phyloP scores from a whole-genome alignment of 257 asterid species.

The Lantana camara region DNA sequence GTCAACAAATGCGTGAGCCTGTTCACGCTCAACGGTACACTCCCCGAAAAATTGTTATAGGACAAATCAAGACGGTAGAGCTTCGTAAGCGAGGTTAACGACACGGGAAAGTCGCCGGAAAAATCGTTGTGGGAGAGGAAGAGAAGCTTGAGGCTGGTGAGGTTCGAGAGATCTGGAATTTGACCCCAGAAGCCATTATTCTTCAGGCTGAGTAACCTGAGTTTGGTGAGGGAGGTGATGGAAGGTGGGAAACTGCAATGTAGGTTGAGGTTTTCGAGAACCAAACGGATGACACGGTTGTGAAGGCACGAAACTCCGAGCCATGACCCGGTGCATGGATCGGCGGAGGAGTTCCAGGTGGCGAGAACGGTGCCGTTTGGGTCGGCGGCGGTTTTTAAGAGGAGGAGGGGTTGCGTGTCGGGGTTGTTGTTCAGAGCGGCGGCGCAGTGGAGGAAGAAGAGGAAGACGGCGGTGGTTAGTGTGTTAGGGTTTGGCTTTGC shows the following conservation, averaged over 20 bases:
- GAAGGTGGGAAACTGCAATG: conserved; percentile 33
- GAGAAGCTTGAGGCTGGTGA: conserved; percentile 44
- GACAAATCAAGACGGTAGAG: conserved; percentile 67
- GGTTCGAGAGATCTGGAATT: conserved; percentile 54
- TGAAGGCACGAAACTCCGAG: conserved; percentile 53
- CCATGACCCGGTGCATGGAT: conserved; percentile 53
- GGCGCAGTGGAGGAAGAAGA: conserved; percentile 25
- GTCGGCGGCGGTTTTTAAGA: conserved; percentile 52
- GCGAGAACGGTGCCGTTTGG: conserved; percentile 34
- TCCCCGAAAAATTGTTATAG: conserved; percentile 49
- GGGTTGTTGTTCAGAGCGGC: conserved; percentile 43
- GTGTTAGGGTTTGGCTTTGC: neutral
- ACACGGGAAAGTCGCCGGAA: conserved; percentile 49
- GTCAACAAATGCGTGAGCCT: conserved; percentile 60
- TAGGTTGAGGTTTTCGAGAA: conserved; percentile 50
- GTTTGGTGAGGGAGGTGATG: conserved; percentile 40
- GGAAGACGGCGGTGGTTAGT: conserved; percentile 9
- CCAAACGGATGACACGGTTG: conserved; percentile 53
- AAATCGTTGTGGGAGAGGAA: conserved; percentile 51
- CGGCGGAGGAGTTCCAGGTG: conserved; percentile 47
- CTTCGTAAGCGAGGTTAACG: conserved; percentile 30
- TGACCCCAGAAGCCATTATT: conserved; percentile 47
- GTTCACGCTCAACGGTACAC: conserved; percentile 43
- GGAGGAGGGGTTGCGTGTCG: conserved; percentile 47
- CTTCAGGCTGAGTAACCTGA: conserved; percentile 60